Base-by-base conservation (phyloP, 176 grass and related monocot species). In the Hordeum marinum region DNA sequence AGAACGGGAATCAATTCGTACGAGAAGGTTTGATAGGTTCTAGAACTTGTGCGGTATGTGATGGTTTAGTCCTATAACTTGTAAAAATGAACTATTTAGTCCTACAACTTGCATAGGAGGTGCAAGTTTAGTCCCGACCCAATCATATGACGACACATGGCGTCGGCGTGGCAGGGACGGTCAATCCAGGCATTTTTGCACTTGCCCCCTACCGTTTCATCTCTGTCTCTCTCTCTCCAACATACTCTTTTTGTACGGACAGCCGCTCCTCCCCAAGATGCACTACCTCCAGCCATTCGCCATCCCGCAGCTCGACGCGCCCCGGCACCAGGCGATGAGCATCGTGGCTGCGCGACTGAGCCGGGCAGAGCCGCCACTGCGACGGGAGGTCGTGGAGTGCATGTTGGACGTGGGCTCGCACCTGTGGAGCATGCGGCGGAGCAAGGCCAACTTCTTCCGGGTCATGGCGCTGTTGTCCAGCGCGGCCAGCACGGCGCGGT, bases 401-500 rank as follows among this genome's bases (percentile, higher is more conserved):
- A 90, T 93, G 91, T 69, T 93, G 3, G 93, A 95, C 48, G 87
- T 87, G 25, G 89, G 87, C 20, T 87, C 93, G 11, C 89, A 90
- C 72, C 34, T 68, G 85, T 98, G 93, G 89, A 95, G 95, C 89
- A 90, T 98, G 82, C 72, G 93, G 31, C 62, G 87, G 84, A 93
- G 93, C 91, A 91, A 90, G 87, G 95, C 91, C 66, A 90, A 90
- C 80, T 92, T 95, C 87, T 52, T 92, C 80, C 89, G 91, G 26
- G 72, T 78, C 63, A 93, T 83, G 46, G 78, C 87, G 8, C 65
- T 92, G 18, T 81, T 98, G 11, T 87, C 89, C 14, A 64, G 83
- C 15, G 42, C 85, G 3, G 77, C 92, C 34, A 32, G 75, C 59
- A 52, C 80, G 40, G 82, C 43, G 42, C 87, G 83, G 6, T 87